Evolutionary conservation across 75 land plant species (phyloP).

Genomic region (Sequoia sempervirens): DNA sequence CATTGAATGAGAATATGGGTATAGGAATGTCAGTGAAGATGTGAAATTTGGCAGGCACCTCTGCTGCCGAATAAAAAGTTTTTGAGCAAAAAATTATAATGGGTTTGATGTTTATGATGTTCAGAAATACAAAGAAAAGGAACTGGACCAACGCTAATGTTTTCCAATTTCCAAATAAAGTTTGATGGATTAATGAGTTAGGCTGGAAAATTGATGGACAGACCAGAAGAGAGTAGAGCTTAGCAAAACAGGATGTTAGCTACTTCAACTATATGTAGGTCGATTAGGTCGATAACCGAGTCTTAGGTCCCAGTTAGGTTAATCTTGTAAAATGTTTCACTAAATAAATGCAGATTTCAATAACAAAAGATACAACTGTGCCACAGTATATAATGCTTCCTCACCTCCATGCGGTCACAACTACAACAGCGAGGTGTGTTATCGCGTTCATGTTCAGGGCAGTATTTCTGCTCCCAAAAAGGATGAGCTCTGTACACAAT

Average conservation of each 20-base stretch:
- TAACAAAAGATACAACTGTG: neutral
- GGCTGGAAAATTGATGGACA: neutral
- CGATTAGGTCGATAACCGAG: neutral
- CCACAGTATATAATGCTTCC: neutral
- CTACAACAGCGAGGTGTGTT: conserved; percentile 49
- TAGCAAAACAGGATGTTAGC: neutral
- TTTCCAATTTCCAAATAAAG: neutral
- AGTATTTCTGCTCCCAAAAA: conserved; percentile 50
- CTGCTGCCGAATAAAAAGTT: neutral
- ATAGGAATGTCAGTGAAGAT: neutral
- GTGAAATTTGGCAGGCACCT: neutral
- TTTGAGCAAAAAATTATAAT: neutral
- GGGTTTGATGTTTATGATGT: neutral
- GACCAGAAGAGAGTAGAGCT: neutral
- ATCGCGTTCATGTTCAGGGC: conserved; percentile 42
- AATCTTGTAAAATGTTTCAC: neutral
- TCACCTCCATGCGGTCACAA: conserved; percentile 54
- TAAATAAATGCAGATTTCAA: neutral
- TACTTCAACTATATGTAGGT: neutral
- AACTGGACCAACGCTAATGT: neutral
- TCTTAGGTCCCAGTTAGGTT: neutral
- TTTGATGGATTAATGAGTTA: neutral
- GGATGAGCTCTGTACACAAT: conserved; percentile 56
- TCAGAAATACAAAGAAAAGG: neutral
- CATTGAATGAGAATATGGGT: neutral